phyloP scores from a whole-genome alignment of 306 rosid genomes.

The Medicago lupulina region DNA sequence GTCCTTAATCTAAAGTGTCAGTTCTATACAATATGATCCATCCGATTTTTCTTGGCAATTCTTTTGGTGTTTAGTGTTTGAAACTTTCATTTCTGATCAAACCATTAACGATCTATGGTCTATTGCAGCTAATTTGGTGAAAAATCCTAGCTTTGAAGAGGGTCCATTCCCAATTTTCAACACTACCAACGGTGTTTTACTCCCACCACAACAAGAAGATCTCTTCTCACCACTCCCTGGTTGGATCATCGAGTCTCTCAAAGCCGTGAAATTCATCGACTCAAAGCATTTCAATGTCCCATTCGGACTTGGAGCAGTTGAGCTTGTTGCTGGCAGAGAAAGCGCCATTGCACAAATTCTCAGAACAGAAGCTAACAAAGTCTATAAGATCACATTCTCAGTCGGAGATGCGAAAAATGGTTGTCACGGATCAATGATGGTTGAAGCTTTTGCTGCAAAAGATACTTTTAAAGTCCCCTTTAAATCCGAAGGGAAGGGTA shows the following conservation, averaged over 20 bases:
- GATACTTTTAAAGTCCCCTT: slow-evolving; percentile 79
- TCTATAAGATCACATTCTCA: slow-evolving; percentile 66
- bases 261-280: slow-evolving; percentile 86
- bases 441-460: slow-evolving; percentile 90
- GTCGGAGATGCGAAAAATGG: slow-evolving; percentile 91
- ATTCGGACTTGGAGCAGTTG: slow-evolving; percentile 67
- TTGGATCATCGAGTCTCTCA: slow-evolving; percentile 93
- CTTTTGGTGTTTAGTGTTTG: slow-evolving; percentile 12
- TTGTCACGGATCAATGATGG: slow-evolving; percentile 93
- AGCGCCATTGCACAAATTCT: slow-evolving; percentile 86
- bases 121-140: slow-evolving; percentile 74
- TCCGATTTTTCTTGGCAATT: background rate
- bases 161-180: slow-evolving; percentile 85
- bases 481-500: slow-evolving; percentile 78
- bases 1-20: background rate
- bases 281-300: slow-evolving; percentile 60
- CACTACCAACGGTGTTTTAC: slow-evolving; percentile 83
- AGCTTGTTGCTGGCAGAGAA: slow-evolving; percentile 93
- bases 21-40: background rate
- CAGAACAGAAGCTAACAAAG: slow-evolving; percentile 66
- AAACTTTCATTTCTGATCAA: slow-evolving; percentile 4
- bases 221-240: slow-evolving; percentile 89
- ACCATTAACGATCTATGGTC: background rate
- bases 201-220: slow-evolving; percentile 90
- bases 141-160: slow-evolving; percentile 82